Percentiles rank a stretch among this genome's conserved stretches.
Conservation (phyloP, 2,329 filamentous ascomycete genomes). For the Phoma sp. region DNA sequence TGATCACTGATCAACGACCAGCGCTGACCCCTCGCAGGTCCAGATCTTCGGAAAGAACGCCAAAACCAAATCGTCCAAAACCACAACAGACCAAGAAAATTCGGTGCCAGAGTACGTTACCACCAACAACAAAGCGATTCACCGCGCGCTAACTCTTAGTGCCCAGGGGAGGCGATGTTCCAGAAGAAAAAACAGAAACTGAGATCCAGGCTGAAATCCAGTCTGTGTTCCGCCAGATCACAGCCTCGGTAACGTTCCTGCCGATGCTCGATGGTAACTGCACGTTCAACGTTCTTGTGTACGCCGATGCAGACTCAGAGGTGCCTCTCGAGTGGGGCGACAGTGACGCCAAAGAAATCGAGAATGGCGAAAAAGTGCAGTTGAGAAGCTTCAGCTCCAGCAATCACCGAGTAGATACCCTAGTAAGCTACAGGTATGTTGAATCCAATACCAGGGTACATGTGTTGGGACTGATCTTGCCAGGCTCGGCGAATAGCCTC, state of each 20-base stretch:
- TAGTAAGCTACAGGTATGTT: constrained; percentile 82
- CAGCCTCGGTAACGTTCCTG: constrained; percentile 94
- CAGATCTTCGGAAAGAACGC: constrained; percentile 63
- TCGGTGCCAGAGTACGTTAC: constrained; percentile 59
- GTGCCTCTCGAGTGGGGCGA: constrained; percentile 99
- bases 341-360: constrained; percentile 96
- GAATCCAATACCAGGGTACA: constrained; percentile 16
- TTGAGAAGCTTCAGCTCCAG: constrained; percentile 94
- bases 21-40: constrained; percentile 53
- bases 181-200: constrained; percentile 81
- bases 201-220: constrained; percentile 97
- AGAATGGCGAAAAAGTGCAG: constrained; percentile 93
- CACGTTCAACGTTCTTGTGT: constrained; percentile 98
- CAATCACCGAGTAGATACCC: constrained; percentile 90
- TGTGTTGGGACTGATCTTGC: constrained; percentile 17
- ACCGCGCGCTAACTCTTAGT: constrained; percentile 29
- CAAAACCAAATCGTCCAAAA: constrained; percentile 59
- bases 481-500: constrained; percentile 17
- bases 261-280: constrained; percentile 93
- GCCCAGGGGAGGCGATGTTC: constrained; percentile 34
- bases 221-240: constrained; percentile 96
- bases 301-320: constrained; percentile 94
- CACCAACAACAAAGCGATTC: neutral
- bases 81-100: constrained; percentile 74
- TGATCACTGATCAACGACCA: constrained; percentile 41